Conservation (phyloP, 148 eudicot genomes). For the Cornus florida region DNA sequence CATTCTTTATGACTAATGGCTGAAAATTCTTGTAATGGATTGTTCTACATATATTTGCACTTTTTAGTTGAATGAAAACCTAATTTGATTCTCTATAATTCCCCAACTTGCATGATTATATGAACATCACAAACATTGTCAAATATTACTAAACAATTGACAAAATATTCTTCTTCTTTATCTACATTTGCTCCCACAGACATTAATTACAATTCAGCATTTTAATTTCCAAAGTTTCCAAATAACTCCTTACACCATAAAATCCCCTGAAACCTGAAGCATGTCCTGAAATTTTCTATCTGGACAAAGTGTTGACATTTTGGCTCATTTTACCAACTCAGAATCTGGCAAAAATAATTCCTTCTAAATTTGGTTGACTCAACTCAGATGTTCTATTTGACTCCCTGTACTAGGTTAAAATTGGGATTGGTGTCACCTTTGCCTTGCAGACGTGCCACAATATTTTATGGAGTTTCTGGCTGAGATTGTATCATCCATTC, state of each 20-base stretch:
- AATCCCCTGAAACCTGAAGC: neutral
- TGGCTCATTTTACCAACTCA: too few relatives aligned
- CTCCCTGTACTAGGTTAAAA: neutral
- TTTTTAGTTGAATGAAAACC: too few relatives aligned
- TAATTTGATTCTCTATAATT: neutral
- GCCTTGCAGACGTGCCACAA: too few relatives aligned
- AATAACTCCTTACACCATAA: neutral
- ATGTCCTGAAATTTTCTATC: neutral
- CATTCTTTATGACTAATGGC: too few relatives aligned
- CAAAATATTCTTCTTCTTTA: too few relatives aligned
- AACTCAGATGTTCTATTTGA: neutral
- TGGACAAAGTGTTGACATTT: too few relatives aligned
- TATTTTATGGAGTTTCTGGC: too few relatives aligned
- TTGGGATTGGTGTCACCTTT: too few relatives aligned
- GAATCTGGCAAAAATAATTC: neutral
- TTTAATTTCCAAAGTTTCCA: neutral
- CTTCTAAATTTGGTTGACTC: neutral
- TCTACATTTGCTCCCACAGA: neutral
- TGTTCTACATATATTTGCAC: slow-evolving; percentile 2
- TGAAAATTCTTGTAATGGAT: neutral
- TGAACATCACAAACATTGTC: neutral
- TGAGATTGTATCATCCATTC: too few relatives aligned
- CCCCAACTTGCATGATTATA: neutral
- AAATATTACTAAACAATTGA: neutral
- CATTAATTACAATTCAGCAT: too few relatives aligned